Evolutionary conservation across 108 stramenopile species (phyloP), one percentile per base, ranked within the genome.

Genomic region (Asterionellopsis glacialis): DNA sequence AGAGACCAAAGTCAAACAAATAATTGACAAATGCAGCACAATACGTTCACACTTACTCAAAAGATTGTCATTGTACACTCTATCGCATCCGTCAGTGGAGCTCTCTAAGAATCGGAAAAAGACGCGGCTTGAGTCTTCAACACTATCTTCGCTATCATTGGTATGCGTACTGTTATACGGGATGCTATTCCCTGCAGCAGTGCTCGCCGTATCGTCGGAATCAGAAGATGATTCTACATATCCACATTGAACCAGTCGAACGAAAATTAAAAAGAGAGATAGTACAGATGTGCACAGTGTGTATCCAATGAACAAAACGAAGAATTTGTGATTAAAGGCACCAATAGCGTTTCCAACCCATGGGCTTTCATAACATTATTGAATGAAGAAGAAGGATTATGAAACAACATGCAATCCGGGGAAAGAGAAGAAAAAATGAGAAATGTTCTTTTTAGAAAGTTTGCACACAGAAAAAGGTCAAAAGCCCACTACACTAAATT

Each of bases 321-420:
- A 99, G 69, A 95, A 94, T 67, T 93, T 93, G 65, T 93, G 91
- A 66, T 93, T 93, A 62, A 83, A 57, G 2, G 92, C 87, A 53
- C 96, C 98, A n/a, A 98, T 82, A 49, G 95, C 95, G 73, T 98
- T 97, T 62, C 96, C 93, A 11, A 96, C 90, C 97, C 97, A 98
- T 0, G 95, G 94, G 76, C 88, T 64, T 4, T 25, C n/a, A 49
- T 50, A 49, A 50, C 21, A 16, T 39, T 50, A 28, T 4, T 2
- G 9, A 50, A 51, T 14, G 25, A 27, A 38, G 7, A 61, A 44
- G 49, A 45, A 48, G 23, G 47, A 1, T 15, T 44, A 41, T 14
- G n/a, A n/a, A n/a, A n/a, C n/a, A n/a, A n/a, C n/a, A n/a, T n/a
- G n/a, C n/a, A n/a, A n/a, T n/a, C n/a, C n/a, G n/a, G n/a, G n/a